Base-by-base conservation (phyloP, 2,329 filamentous ascomycete genomes). In the Leptographium lundbergii region DNA sequence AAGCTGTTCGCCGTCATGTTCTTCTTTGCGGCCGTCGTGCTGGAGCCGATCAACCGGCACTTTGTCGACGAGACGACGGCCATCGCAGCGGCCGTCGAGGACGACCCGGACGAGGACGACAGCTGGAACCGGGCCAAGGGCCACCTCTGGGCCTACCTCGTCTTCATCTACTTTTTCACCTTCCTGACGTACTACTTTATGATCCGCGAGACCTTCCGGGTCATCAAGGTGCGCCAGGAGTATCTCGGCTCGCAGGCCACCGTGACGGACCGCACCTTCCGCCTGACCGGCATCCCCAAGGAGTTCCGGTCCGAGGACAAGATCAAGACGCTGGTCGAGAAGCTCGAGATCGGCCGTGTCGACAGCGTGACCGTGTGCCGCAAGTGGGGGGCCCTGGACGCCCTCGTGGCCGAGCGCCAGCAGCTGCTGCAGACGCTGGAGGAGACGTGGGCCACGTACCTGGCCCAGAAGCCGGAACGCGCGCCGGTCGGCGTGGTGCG, bases 91-190 rank as follows among this genome's bases (percentile, higher is more conserved):
- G 55, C 32, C 29, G 53, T 45, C 25, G 54, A 45, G 19, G 57
- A 61, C 45, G 60, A 60, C 51, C 60, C 48, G 53, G 65, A 52
- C 42, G 64, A 68, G 22, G 69, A 70, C 56, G 68, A 70, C 45
- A 66, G 66, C 54, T 72, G 67, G 56, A 68, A 70, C 39, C 65
- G 65, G 3, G 68, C 69, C 42, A 70, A 69, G 62, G 71, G 73
- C 48, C 96, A 91, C 66, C 75, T 96, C 1, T 96, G 92, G 91
- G 88, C 92, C 67, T 96, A 97, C 68, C 81, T 96, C 17, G 77
- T 88, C n/a, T 99, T 99, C 66, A 89, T 91, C 1, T 99, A 96
- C 74, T 79, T 97, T 56, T 99, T 97, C 71, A 92, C 87, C 6
- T 82, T 77, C 1, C 73, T 97, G 50, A 88, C 89, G 0, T 75